Evolutionary conservation across 1,284 basidiomycete species (phyloP), one percentile per base, ranked within the genome.

Genomic region (Peniophora sp.): DNA sequence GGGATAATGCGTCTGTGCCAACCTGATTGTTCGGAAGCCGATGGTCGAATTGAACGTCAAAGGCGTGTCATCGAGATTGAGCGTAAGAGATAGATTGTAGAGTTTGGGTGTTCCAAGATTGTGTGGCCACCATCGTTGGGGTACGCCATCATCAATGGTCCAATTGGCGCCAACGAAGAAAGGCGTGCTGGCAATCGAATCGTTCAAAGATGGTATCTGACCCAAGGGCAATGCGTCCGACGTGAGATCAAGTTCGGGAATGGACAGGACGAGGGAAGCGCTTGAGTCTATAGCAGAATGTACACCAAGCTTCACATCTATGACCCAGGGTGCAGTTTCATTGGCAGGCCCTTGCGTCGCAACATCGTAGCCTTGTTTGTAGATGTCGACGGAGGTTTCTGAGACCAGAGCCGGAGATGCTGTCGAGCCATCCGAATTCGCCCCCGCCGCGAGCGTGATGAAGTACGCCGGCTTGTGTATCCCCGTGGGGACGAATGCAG

Each of bases 21-120:
- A 71, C 47, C 75, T 64, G 48, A 81, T 72, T 2, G 79, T 81
- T 11, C 79, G 73, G 66, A 81, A 81, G 3, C 79, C 78, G 9
- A 76, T 78, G n/a, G 71, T 70, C 2, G 70, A 69, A 17, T 65
- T 59, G 56, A 70, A 67, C 49, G 57, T 60, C 39, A 64, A 55
- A 11, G 47, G 50, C 11, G 52, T 42, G 3, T 49, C 11, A 24
- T 39, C 54, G 18, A 65, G 59, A 20, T 59, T 50, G 27, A 71
- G 58, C 6, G 67, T 61, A 42, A 69, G 57, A 14, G 70, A 74
- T 52, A 81, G 62, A 53, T 80, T 71, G 63, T 81, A 81, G 12
- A 79, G 64, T 51, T 72, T 72, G 5, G 78, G 79, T 8, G 66
- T 72, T 23, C 76, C 79, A 43, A 81, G 73, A 55, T 78, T 74